These are phyloP conservation scores for Aphanomyces euteiches DNA, from an alignment of 352 stramenopile genomes.

Conservation along the genomic window DNA sequence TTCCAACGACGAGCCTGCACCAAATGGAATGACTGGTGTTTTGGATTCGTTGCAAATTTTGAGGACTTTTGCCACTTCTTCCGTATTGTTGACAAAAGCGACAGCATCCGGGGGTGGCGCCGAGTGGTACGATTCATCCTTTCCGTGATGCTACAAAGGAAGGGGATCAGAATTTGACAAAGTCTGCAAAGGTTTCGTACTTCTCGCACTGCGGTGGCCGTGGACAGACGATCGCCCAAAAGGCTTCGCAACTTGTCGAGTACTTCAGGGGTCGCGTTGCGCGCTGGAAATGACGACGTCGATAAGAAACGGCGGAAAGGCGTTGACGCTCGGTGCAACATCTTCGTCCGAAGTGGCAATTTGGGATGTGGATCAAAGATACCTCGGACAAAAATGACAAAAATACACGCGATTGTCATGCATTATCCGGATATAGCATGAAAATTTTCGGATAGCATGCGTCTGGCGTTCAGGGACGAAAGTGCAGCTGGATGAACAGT, in stretches of 20 bases:
- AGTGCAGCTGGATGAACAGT: too few species aligned
- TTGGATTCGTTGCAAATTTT: slow-evolving; percentile 76
- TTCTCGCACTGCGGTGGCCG: slow-evolving; percentile 52
- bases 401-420: background rate
- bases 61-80: slow-evolving; percentile 88
- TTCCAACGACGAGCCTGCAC: slow-evolving; percentile 90
- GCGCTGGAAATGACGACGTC: background rate
- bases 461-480: too few species aligned
- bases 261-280: slow-evolving; percentile 36
- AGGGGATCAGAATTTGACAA: background rate
- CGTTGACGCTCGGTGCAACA: background rate
- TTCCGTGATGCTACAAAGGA: slow-evolving; percentile 75
- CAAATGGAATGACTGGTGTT: slow-evolving; percentile 95
- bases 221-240: slow-evolving; percentile 70
- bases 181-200: background rate
- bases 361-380: slow-evolving; percentile 6
- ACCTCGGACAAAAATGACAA: background rate
- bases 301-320: background rate
- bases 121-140: slow-evolving; percentile 90
- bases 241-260: slow-evolving; percentile 52
- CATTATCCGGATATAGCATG: background rate
- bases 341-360: background rate
- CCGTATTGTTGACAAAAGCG: slow-evolving; percentile 74
- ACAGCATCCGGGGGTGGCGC: slow-evolving; percentile 81
- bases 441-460: too few species aligned